Evolutionary conservation across 177 flowering plant species (phyloP), one percentile per base, ranked within the genome.

Genomic region (Telopea speciosissima): DNA sequence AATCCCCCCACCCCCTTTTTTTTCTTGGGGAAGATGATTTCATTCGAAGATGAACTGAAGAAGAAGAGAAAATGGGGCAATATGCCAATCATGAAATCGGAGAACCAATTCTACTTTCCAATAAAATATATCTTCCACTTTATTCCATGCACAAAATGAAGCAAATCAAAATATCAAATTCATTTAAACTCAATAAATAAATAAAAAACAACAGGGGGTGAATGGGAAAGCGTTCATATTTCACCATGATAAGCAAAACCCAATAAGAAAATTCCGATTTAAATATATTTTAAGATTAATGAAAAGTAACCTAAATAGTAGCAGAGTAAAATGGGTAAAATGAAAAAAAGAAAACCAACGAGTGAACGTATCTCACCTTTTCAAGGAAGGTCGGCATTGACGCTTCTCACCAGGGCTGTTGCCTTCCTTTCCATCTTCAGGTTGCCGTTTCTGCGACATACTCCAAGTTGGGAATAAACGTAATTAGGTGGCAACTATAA

Each of bases 381-480:
- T 74, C 22, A 79, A 63, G 68, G 78, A 22, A 36, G 40, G 8
- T 36, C 7, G 8, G 22, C 66, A 80, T 65, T 78, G 80, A 17
- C 85, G 82, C 77, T 86, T 86, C 63, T 82, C 87, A 22, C 77
- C 82, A 1, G 83, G 73, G 21, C 62, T 26, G 58, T 59, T 59
- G 12, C 67, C 84, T 21, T 77, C 83, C 17, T 73, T 76, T 4
- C 79, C 79, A 54, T 86, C 84, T 6, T 84, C 87, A 23, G 69
- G 75, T 26, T 79, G 79, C 68, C 88, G 79, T 77, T 84, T 84
- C 71, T 79, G 85, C 44, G 89, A 80, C 86, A 83, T 83, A 54
- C 22, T 66, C 17, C 8, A 26, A 63, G 58, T 8, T 14, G 45
- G 25, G 23, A 56, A 31, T 28, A 66, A 21, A 11, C 16, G 8